Percentiles rank a stretch among this genome's conserved stretches.
These are phyloP conservation scores for Chrysoporthe puriensis DNA, from an alignment of 2,329 filamentous ascomycete genomes.

Conservation along the genomic window DNA sequence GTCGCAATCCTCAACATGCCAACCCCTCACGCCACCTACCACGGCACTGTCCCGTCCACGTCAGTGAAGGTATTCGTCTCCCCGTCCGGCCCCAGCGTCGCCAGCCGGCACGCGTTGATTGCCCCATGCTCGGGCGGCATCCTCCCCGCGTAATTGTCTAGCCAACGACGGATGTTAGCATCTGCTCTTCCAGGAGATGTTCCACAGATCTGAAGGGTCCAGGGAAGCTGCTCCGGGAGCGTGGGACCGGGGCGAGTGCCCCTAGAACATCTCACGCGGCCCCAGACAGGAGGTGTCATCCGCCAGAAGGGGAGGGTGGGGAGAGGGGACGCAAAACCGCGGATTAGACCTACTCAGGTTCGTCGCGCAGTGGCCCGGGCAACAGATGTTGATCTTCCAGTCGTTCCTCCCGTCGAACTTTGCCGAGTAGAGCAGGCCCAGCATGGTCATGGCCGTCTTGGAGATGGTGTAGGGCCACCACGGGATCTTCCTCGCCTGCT, in stretches of 20 bases:
- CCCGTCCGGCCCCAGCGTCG: slow-evolving; percentile 33
- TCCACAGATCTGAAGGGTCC: not conserved
- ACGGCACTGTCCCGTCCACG: slow-evolving; percentile 28
- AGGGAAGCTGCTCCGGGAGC: not conserved
- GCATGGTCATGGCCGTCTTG: slow-evolving; percentile 37
- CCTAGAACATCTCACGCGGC: not conserved
- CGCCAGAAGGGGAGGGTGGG: not conserved
- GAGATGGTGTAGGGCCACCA: slow-evolving; percentile 32
- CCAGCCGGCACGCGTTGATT: slow-evolving; percentile 32
- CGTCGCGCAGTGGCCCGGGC: slow-evolving; percentile 34
- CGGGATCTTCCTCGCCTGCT: not conserved
- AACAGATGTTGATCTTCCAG: slow-evolving; percentile 37
- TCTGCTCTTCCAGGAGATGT: not conserved
- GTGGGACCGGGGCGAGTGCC: not conserved
- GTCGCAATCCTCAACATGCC: too few relatives aligned
- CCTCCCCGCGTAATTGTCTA: slow-evolving; percentile 23
- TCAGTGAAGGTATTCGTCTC: slow-evolving; percentile 33
- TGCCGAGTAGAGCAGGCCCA: slow-evolving; percentile 30
- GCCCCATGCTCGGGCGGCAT: slow-evolving; percentile 32
- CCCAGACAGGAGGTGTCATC: not conserved
- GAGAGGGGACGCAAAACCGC: not conserved
- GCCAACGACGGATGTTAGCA: not conserved
- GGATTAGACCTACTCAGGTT: slow-evolving; percentile 30
- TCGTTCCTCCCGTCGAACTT: slow-evolving; percentile 31
- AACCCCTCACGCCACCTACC: slow-evolving; percentile 22